Evolutionary conservation across 202 grass and related monocot species (phyloP).

Genomic region (Carex sylvatica): DNA sequence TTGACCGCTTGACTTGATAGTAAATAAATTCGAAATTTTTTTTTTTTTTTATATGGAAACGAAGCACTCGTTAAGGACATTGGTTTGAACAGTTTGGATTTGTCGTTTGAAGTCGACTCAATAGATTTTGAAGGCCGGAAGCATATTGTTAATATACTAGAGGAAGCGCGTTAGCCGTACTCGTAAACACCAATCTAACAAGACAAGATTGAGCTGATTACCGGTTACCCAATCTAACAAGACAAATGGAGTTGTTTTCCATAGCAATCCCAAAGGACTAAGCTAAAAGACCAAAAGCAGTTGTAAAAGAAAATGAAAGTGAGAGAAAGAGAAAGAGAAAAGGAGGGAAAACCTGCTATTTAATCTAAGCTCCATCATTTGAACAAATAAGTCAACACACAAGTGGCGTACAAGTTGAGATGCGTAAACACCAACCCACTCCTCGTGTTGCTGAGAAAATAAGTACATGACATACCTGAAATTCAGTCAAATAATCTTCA

Average conservation of each 20-base stretch:
- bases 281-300: neutral
- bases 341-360: constrained; percentile 67
- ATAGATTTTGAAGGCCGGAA: too few species aligned
- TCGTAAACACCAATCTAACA: too few species aligned
- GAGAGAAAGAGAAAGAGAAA: neutral
- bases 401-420: constrained; percentile 83
- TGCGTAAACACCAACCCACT: constrained; percentile 90
- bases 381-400: constrained; percentile 84
- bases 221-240: neutral
- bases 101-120: too few species aligned
- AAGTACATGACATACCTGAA: constrained; percentile 89
- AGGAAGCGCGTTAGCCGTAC: too few species aligned
- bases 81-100: too few species aligned
- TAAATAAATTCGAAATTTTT: too few species aligned
- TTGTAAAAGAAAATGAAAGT: neutral
- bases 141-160: too few species aligned
- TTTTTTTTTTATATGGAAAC: too few species aligned
- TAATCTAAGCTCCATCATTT: constrained; percentile 95
- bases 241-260: neutral
- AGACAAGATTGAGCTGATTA: neutral
- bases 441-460: constrained; percentile 91
- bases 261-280: neutral
- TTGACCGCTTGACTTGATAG: too few species aligned
- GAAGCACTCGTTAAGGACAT: too few species aligned
- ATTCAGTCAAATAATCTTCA: constrained; percentile 24